Evolutionary conservation across 2,329 filamentous ascomycete species (phyloP).

Genomic region (Diaporthe vexans): DNA sequence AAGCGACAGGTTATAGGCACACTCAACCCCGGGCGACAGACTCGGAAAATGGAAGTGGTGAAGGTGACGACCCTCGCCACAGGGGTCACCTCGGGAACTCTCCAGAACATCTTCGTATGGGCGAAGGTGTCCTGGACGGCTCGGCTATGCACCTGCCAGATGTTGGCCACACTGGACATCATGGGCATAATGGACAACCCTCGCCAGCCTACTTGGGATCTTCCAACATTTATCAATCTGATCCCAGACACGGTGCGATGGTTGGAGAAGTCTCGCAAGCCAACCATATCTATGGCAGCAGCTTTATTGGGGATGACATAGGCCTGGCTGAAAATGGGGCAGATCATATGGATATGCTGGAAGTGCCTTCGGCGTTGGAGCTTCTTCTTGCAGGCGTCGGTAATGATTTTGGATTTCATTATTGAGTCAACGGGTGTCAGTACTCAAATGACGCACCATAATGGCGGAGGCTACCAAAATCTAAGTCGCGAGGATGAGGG

Average conservation of each 20-base stretch:
- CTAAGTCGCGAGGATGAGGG: neutral
- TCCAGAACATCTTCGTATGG: neutral
- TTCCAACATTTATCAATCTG: neutral
- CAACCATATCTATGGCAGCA: conserved; percentile 1
- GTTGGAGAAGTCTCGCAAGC: neutral
- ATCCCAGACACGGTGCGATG: neutral
- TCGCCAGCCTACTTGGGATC: neutral
- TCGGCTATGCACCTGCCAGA: neutral
- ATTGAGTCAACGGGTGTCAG: neutral
- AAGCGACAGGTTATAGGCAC: neutral
- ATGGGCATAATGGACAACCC: neutral
- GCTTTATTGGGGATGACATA: neutral
- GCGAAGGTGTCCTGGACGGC: neutral
- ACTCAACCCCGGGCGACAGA: neutral
- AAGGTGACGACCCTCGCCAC: neutral
- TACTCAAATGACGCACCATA: neutral
- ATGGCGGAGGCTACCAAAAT: neutral
- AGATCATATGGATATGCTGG: conserved; percentile 2
- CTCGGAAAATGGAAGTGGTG: neutral
- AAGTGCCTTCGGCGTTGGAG: conserved; percentile 13
- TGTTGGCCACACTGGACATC: neutral
- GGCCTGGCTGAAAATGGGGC: neutral
- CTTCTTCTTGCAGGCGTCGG: conserved; percentile 18
- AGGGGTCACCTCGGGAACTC: neutral
- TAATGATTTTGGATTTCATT: conserved; percentile 3